Base-by-base conservation (phyloP, 2,329 filamentous ascomycete genomes). In the Phaeoacremonium minimum region DNA sequence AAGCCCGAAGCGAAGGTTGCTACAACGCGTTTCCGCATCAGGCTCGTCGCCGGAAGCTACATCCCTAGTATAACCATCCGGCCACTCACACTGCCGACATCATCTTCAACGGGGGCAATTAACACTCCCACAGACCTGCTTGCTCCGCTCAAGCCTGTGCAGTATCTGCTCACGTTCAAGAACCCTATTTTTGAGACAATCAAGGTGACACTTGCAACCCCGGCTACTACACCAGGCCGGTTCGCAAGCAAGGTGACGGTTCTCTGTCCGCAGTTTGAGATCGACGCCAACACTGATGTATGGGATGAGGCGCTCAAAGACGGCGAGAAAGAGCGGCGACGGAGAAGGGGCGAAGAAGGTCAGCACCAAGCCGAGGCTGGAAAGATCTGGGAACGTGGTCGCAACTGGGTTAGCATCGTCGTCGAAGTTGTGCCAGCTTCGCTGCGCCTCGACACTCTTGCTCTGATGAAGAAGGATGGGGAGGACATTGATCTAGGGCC, bases 131-230 rank as follows among this genome's bases (percentile, higher is more conserved):
- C 40, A 1, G n/a, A 46, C 11, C 56, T 72, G 5, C 62, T 80
- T 28, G 71, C 73, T 38, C 81, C 83, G 2, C 65, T 84, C 6
- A 70, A 69, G 31, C 77, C 76, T 2, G 69, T 80, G 15, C 90
- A 96, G 56, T 94, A 88, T 60, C 73, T 97, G 28, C 72, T 98
- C 29, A 95, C 90, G 0, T 80, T 98, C 50, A 87, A 84, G 54
- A 98, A 98, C 53, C 90, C 93, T 16, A 81, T 97, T 46, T 98
- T 96, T 61, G 93, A 98, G 48, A 76, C 79, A 15, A 83, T 98
- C 47, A 85, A 84, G 41, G 83, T 98, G 39, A 91, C 85, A 0
- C 76, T 98, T 7, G 91, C 89, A 5, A 94, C 90, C 0, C 88
- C 91, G 0, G 77, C 83, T 16, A 74, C 74, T 8, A 94, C 87